Percentiles rank a stretch among this genome's conserved stretches.
These are phyloP conservation scores for Candida sanyiensis DNA, from an alignment of 805 yeast species.

Conservation along the genomic window DNA sequence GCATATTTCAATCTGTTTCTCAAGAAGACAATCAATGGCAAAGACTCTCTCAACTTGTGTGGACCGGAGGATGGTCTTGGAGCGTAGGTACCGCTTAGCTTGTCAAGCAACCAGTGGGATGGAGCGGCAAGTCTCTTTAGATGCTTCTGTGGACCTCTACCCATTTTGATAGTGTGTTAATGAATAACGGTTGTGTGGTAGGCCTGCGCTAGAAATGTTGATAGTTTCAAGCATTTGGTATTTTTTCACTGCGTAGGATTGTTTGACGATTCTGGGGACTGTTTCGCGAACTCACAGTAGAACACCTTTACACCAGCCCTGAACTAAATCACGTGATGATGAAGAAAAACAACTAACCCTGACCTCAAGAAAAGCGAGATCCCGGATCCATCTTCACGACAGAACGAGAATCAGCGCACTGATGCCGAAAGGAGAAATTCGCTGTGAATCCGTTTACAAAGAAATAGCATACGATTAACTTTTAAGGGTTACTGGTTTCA, in stretches of 20 bases:
- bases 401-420: too few species aligned
- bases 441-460: too few species aligned
- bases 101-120: slow-evolving; percentile 99
- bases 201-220: slow-evolving; percentile 1
- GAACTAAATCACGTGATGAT: too few species aligned
- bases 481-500: too few species aligned
- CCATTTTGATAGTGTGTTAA: slow-evolving; percentile 15
- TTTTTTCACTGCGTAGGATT: slow-evolving; percentile 6
- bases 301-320: slow-evolving; percentile 5
- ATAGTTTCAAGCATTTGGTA: slow-evolving; percentile 7
- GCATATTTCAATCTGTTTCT: slow-evolving; percentile 99
- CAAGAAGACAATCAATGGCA: slow-evolving; percentile 93
- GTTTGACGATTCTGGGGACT: neutral
- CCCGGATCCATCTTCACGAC: too few species aligned
- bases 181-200: slow-evolving; percentile 2
- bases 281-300: neutral
- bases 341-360: too few species aligned
- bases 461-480: too few species aligned
- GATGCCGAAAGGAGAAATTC: too few species aligned
- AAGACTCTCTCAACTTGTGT: slow-evolving; percentile 97
- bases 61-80: slow-evolving; percentile 99
- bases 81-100: slow-evolving; percentile 98
- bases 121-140: slow-evolving; percentile 99
- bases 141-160: slow-evolving; percentile 71
- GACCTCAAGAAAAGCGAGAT: neutral